These are phyloP conservation scores for Dissophora globulifera DNA, from an alignment of 192 early-diverging fungal species.

Conservation along the genomic window DNA sequence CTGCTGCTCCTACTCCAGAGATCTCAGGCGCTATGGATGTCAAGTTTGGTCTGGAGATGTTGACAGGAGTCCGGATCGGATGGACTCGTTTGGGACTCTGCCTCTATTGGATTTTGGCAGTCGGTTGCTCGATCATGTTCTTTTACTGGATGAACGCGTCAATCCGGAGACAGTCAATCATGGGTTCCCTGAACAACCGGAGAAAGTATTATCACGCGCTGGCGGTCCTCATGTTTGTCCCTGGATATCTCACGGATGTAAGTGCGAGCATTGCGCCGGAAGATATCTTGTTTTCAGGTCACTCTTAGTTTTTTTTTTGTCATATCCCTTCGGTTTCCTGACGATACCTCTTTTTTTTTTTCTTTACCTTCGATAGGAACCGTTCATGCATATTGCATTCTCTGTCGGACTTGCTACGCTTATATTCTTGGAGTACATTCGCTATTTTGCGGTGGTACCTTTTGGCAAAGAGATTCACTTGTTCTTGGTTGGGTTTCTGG, in stretches of 20 bases:
- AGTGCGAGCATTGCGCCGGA: too few relatives aligned
- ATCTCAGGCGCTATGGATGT: not conserved
- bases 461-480: slow-evolving; percentile 68
- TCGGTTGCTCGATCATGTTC: slow-evolving; percentile 42
- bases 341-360: not conserved
- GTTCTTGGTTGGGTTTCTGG: slow-evolving; percentile 87
- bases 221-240: slow-evolving; percentile 87
- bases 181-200: slow-evolving; percentile 69
- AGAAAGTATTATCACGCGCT: slow-evolving; percentile 91
- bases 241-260: slow-evolving; percentile 79
- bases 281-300: too few relatives aligned
- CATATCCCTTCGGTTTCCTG: too few relatives aligned
- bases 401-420: slow-evolving; percentile 76
- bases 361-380: slow-evolving; percentile 54
- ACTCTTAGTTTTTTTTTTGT: too few relatives aligned
- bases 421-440: slow-evolving; percentile 84
- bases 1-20: not conserved
- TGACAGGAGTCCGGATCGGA: slow-evolving; percentile 29
- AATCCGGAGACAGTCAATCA: slow-evolving; percentile 36
- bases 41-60: slow-evolving; percentile 26
- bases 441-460: slow-evolving; percentile 78
- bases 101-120: slow-evolving; percentile 51
- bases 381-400: slow-evolving; percentile 85
- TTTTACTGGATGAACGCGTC: slow-evolving; percentile 53
- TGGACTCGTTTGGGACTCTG: slow-evolving; percentile 48